A percentile compares a stretch with the other conserved stretches of the same genome.
Evolutionary conservation across 208 protist species (phyloP).

Genomic region (Trypanosoma mega): DNA sequence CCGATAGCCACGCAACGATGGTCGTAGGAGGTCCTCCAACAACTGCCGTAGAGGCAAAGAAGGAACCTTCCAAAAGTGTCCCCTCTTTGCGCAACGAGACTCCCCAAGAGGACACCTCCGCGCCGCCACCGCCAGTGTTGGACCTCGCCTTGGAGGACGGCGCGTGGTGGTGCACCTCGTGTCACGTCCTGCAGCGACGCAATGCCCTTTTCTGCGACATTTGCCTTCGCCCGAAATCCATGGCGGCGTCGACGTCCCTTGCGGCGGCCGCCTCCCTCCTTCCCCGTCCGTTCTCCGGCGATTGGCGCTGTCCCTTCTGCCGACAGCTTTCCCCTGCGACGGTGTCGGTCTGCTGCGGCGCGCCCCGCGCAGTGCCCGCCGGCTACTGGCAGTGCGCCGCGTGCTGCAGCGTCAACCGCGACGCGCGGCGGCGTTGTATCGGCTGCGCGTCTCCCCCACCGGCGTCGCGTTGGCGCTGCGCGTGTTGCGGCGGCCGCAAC

Average conservation of each 20-base stretch:
- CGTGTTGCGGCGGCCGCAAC: constrained; percentile 45
- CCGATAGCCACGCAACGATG: too few species aligned
- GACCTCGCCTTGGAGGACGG: constrained; percentile 33
- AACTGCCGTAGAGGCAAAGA: too few species aligned
- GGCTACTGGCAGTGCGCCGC: constrained; percentile 75
- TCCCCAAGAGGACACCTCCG: too few species aligned
- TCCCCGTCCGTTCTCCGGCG: constrained; percentile 24
- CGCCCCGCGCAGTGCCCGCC: constrained; percentile 49
- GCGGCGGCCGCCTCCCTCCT: not conserved
- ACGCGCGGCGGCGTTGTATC: constrained; percentile 47
- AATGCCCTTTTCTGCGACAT: constrained; percentile 87
- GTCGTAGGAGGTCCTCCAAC: too few species aligned
- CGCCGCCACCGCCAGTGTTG: too few species aligned
- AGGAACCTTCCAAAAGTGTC: too few species aligned
- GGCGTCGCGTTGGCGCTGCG: constrained; percentile 49
- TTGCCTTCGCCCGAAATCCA: constrained; percentile 50
- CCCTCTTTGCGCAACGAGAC: too few species aligned
- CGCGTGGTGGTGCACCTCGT: constrained; percentile 72
- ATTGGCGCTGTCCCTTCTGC: constrained; percentile 87
- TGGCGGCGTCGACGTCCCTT: constrained; percentile 3
- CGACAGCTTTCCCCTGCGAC: constrained; percentile 33
- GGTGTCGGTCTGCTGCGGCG: constrained; percentile 49
- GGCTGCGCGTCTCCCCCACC: constrained; percentile 49
- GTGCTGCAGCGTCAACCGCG: constrained; percentile 76
- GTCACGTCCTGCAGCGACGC: constrained; percentile 75